phyloP scores from a whole-genome alignment of 257 asterid species.

The Petunia secreta region DNA sequence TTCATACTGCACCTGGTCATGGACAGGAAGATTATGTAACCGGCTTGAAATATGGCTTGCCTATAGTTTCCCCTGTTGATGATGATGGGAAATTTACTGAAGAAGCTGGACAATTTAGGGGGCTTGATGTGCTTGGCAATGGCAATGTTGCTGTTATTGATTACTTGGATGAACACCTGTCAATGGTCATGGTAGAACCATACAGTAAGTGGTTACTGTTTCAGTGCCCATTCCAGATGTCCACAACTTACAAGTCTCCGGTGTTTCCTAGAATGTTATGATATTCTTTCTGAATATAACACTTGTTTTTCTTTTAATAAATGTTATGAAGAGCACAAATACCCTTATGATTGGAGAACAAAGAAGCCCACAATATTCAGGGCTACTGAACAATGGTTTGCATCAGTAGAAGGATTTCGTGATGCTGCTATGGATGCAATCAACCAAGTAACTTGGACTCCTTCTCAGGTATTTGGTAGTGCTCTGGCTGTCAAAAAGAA shows the following conservation, averaged over 20 bases:
- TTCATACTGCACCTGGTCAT: slow-evolving; percentile 99
- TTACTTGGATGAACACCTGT: slow-evolving; percentile 66
- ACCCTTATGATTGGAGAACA: slow-evolving; percentile 98
- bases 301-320: slow-evolving; percentile 8
- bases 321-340: slow-evolving; percentile 80
- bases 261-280: background rate
- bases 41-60: slow-evolving; percentile 85
- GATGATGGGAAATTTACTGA: slow-evolving; percentile 90
- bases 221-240: slow-evolving; percentile 25
- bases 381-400: slow-evolving; percentile 99
- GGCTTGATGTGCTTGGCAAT: slow-evolving; percentile 86
- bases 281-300: slow-evolving; percentile 1
- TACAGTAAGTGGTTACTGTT: slow-evolving; percentile 68
- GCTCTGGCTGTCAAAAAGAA: background rate
- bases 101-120: slow-evolving; percentile 89
- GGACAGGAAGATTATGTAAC: slow-evolving; percentile 95
- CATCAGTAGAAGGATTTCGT: slow-evolving; percentile 97
- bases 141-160: slow-evolving; percentile 88
- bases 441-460: slow-evolving; percentile 79
- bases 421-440: slow-evolving; percentile 88
- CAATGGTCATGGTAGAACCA: slow-evolving; percentile 90
- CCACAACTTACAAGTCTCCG: background rate
- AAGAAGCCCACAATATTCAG: slow-evolving; percentile 97
- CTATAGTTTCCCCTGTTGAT: slow-evolving; percentile 89
- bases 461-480: slow-evolving; percentile 68